Evolutionary conservation across 805 yeast species (phyloP), one percentile per base, ranked within the genome.

Genomic region (Saccharomycopsis sp.): DNA sequence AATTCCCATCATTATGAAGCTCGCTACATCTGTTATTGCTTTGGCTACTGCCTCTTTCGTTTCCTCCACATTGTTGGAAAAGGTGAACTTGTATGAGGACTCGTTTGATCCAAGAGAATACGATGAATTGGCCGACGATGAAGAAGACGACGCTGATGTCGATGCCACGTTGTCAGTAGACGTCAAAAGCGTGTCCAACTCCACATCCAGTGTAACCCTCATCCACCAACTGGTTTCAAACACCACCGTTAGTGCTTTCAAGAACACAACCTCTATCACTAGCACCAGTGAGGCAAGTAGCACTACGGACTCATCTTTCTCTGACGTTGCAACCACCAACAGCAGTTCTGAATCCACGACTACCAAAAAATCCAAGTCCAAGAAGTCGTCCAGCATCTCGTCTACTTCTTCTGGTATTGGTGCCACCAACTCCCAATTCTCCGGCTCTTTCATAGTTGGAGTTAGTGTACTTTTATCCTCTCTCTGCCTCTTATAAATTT

Each of bases 361-460:
- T 12, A 29, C 37, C 37, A 29, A 29, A 29, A 29, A 29, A 12
- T 12, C 5, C 37, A 29, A 29, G 37, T 7, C 5, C 9, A 29
- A 29, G 37, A 7, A 5, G 5, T 29, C 37, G 12, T 29, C 37
- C 37, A 29, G 37, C 37, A 29, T 29, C 37, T 29, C 37, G 12
- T 29, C 37, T 29, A 29, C 37, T 7, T 29, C 37, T 29, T 29
- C 37, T 29, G 37, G 37, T 29, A 29, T 29, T 29, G 37, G 37
- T 29, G 37, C 37, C 37, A 29, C 9, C 12, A 29, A 29, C 37
- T 29, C 37, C 37, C 72, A 67, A 62, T 73, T 78, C 61, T 75
- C 65, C 63, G 74, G 77, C 63, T 72, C 73, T 57, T 58, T 54
- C 1, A 54, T 23, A 14, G 72, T 61, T 3, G 72, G 65, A 2